Percentiles rank a stretch among this genome's conserved stretches.
Conservation (phyloP, 2,329 filamentous ascomycete species). For the Colletotrichum camelliae region DNA sequence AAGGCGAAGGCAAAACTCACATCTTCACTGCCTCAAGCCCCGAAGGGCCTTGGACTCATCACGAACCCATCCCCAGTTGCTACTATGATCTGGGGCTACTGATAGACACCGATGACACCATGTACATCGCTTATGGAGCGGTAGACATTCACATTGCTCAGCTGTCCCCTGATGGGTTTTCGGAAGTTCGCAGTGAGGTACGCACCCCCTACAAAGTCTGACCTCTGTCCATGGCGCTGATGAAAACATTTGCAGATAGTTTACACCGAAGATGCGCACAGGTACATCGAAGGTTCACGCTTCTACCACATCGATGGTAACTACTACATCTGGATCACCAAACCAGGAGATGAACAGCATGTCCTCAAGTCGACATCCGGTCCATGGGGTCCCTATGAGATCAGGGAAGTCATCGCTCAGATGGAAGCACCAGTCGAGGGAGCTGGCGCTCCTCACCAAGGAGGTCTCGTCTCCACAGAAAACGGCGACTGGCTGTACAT, state of each 20-base stretch:
- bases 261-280: neutral
- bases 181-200: constrained; percentile 41
- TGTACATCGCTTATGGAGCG: constrained; percentile 52
- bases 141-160: constrained; percentile 46
- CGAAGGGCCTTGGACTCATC: neutral
- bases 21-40: constrained; percentile 27
- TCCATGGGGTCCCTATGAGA: constrained; percentile 56
- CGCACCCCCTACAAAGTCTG: neutral
- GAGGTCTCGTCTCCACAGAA: constrained; percentile 56
- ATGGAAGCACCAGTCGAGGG: constrained; percentile 45
- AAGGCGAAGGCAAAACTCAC: constrained; percentile 8
- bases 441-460: constrained; percentile 56
- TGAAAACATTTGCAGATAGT: neutral
- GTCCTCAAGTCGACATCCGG: constrained; percentile 50
- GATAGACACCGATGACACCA: constrained; percentile 52
- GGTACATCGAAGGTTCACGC: constrained; percentile 51
- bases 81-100: constrained; percentile 53
- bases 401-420: constrained; percentile 41
- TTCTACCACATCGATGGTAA: constrained; percentile 60
- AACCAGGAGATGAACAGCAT: constrained; percentile 48
- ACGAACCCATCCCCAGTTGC: constrained; percentile 30
- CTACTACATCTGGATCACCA: constrained; percentile 59
- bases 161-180: constrained; percentile 48
- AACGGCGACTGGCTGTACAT: constrained; percentile 62
- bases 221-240: neutral